Evolutionary conservation across 1,284 basidiomycete genomes (phyloP).

Genomic region (Cystobasidium pallidum): DNA sequence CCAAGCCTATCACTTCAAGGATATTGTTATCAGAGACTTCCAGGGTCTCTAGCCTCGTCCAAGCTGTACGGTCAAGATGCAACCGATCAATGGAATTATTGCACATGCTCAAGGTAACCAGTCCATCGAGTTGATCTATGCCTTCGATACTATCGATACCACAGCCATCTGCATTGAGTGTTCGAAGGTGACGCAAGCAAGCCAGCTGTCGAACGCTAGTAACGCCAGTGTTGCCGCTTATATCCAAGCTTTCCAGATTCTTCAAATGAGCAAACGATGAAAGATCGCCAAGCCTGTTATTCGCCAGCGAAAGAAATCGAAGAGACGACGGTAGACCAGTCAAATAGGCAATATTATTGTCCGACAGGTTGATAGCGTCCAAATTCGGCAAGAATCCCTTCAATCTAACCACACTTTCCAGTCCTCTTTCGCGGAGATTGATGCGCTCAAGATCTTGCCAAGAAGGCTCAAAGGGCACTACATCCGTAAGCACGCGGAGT

Average conservation of each 20-base stretch:
- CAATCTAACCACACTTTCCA: conserved; percentile 86
- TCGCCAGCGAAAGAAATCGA: conserved; percentile 76
- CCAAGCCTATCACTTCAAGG: conserved; percentile 65
- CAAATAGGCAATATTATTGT: conserved; percentile 80
- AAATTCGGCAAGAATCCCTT: conserved; percentile 91
- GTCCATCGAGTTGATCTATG: conserved; percentile 73
- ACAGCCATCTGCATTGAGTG: conserved; percentile 86
- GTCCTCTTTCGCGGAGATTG: conserved; percentile 74
- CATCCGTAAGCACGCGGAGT: conserved; percentile 89
- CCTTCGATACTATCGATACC: conserved; percentile 75
- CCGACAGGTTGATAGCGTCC: conserved; percentile 75
- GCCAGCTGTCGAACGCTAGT: conserved; percentile 81
- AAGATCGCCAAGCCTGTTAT: conserved; percentile 80
- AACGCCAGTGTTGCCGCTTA: conserved; percentile 82
- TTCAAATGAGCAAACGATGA: conserved; percentile 86
- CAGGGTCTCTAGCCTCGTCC: conserved; percentile 80
- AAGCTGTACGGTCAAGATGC: conserved; percentile 68
- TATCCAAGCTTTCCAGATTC: conserved; percentile 85
- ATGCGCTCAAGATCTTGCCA: conserved; percentile 82
- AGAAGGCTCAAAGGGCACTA: conserved; percentile 90
- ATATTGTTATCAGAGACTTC: conserved; percentile 80
- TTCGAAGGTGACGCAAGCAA: conserved; percentile 80
- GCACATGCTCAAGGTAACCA: conserved; percentile 80
- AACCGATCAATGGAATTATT: conserved; percentile 72
- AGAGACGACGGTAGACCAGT: conserved; percentile 79